Evolutionary conservation across 306 rosid species (phyloP), one percentile per base, ranked within the genome.

Genomic region (Ochetophila trinervis): DNA sequence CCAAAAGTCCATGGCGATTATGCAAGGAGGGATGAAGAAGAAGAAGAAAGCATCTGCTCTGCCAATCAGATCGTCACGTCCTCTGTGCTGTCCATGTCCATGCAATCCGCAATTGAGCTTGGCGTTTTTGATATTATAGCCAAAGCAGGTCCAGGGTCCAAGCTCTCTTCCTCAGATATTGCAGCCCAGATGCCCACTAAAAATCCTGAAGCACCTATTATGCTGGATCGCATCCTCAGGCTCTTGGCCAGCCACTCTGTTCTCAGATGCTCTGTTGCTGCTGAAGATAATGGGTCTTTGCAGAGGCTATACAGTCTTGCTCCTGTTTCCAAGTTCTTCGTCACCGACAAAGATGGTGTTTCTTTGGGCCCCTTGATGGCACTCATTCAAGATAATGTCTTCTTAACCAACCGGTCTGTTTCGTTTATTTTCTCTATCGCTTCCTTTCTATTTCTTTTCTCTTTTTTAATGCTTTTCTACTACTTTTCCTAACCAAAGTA

Each of bases 341-440:
- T 73, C 9, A 72, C 14, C 1, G 4, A 66, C 23, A 78, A 72
- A 34, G 84, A 80, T 64, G 90, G 80, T 11, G 83, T 67, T 42
- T 78, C 86, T 0, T 30, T 86, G 12, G 87, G 71, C 1, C 85
- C 84, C n/a, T 0, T 60, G 1, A 5, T 82, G 53, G 24, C 73
- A 0, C 54, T 78, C 62, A 0, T 3, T 5, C 85, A 79, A 12
- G 82, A 82, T 21, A 66, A 84, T 24, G 56, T 76, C 72, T 68
- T 44, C 69, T 37, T 86, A 1, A 48, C 73, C 0, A 66, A 71
- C 66, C 84, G 91, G 90, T 88, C 0, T 30, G 68, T 44, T 50
- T 17, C 15, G 3, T 16, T 6, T 4, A 4, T 4, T 5, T 40
- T 21, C 18, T 47, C 52, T 48, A 15, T 13, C 2, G 16, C n/a